Conservation (phyloP, 2,329 filamentous ascomycete species). For the Raffaelea ambrosiae region DNA sequence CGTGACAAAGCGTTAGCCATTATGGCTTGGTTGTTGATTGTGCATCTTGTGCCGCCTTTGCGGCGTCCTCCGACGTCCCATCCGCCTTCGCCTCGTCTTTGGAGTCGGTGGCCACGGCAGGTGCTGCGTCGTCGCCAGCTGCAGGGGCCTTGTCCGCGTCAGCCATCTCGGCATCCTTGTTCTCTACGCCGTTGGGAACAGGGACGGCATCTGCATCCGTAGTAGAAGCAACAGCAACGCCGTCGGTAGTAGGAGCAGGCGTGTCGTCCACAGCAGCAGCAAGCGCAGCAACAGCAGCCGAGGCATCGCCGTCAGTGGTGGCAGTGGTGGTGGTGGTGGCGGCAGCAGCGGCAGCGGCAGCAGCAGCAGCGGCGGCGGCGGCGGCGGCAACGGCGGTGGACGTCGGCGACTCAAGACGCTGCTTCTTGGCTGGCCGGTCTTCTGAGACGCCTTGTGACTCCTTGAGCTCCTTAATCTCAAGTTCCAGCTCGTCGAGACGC, state of each 20-base stretch:
- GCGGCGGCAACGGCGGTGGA: background rate
- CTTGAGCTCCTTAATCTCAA: constrained; percentile 36
- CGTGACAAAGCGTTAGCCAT: no score
- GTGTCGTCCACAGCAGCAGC: background rate
- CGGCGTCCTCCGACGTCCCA: background rate
- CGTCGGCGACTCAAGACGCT: constrained; percentile 15
- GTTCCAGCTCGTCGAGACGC: constrained; percentile 70
- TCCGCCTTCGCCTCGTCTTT: background rate
- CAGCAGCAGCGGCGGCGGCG: background rate
- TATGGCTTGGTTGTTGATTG: background rate
- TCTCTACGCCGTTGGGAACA: no score
- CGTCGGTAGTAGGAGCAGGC: background rate
- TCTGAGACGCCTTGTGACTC: constrained; percentile 19
- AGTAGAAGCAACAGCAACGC: background rate
- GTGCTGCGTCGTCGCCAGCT: no score
- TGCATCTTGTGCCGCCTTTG: background rate
- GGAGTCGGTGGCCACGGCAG: background rate
- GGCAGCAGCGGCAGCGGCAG: background rate
- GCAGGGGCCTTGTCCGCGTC: no score
- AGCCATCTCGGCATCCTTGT: no score
- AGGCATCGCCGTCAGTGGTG: background rate
- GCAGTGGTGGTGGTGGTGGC: background rate
- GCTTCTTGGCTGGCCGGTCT: constrained; percentile 20
- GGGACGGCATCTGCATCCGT: background rate
- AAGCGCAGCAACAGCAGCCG: background rate